Evolutionary conservation across 2,329 filamentous ascomycete genomes (phyloP), one percentile per base, ranked within the genome.

Genomic region (Talaromyces sp.): DNA sequence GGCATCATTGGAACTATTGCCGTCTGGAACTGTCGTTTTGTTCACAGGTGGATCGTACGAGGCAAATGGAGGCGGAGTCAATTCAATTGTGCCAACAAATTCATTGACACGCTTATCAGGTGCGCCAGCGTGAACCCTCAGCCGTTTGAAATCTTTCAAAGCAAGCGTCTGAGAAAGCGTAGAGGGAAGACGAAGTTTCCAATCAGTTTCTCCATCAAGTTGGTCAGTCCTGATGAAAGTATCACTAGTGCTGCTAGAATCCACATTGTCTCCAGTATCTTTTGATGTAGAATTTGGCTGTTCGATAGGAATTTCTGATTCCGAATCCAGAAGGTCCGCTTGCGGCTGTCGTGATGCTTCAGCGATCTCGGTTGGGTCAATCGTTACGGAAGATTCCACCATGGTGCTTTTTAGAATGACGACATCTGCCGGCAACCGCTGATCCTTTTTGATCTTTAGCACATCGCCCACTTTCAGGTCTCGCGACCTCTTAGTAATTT

Each of bases 151-250:
- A 65, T 96, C 90, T 52, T 85, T 84, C 1, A 87, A 77, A 0
- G 86, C 77, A 21, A 99, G 79, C n/a, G 80, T 84, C 70, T 99
- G 95, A 0, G 93, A 93, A 27, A 98, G 76, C 0, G 90, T 86
- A 13, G 92, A 95, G 1, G 95, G 92, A 38, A 98, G 76, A 31
- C 96, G 88, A 60, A 99, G 80, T 77, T 99, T 99, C 96, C 95
- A 99, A 71, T 99, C 95, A 0, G 95, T 99, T 77, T 99, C 95
- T 67, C 95, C 95, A 70, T 99, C 95, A 10, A 99, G 82, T 72
- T 99, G 95, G 74, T 99, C 95, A 1, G 96, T 99, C 62, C 95
- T 86, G 70, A 99, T 98, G 70, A 99, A 99, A 0, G 93, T 93
- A 76, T 99, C 96, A 29, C 92, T 92, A 27, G 76, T 64, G 26